These are phyloP conservation scores for Pseudogymnoascus sp. DNA, from an alignment of 2,329 filamentous ascomycete genomes.

Conservation along the genomic window DNA sequence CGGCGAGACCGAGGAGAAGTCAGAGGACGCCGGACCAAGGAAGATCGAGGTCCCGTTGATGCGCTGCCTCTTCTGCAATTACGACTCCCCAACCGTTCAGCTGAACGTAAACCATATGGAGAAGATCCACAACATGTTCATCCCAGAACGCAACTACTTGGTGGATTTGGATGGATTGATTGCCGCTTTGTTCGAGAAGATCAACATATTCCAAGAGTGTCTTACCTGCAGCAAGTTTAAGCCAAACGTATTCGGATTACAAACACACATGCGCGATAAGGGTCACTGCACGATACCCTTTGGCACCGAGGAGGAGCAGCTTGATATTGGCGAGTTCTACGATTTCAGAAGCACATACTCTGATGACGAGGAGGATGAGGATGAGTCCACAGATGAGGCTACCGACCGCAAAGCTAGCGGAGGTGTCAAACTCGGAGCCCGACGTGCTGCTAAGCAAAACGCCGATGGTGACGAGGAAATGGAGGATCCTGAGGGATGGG, in stretches of 20 bases:
- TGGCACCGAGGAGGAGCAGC: slow-evolving; percentile 77
- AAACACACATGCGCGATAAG: slow-evolving; percentile 96
- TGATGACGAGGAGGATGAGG: slow-evolving; percentile 61
- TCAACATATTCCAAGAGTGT: slow-evolving; percentile 75
- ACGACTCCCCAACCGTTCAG: slow-evolving; percentile 65
- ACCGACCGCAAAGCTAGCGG: slow-evolving; percentile 41
- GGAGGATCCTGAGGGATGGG: slow-evolving; percentile 73
- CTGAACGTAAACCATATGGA: slow-evolving; percentile 85
- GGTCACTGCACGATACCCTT: slow-evolving; percentile 97
- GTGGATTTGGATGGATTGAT: slow-evolving; percentile 77
- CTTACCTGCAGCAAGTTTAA: slow-evolving; percentile 81
- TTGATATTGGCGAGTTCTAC: slow-evolving; percentile 93
- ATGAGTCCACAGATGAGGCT: slow-evolving; percentile 47
- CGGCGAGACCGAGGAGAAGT: slow-evolving; percentile 20
- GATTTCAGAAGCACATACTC: slow-evolving; percentile 96
- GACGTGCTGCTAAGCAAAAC: slow-evolving; percentile 46
- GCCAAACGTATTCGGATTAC: slow-evolving; percentile 68
- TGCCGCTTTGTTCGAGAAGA: slow-evolving; percentile 68
- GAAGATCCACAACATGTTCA: slow-evolving; percentile 88
- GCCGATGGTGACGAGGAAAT: slow-evolving; percentile 49
- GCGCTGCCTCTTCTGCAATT: slow-evolving; percentile 86
- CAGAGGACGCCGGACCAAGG: slow-evolving; percentile 38
- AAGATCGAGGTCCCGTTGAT: slow-evolving; percentile 24
- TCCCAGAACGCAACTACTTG: slow-evolving; percentile 81
- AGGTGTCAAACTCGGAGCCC: slow-evolving; percentile 64